Evolutionary conservation across 2,329 filamentous ascomycete species (phyloP).

Genomic region (Ascochyta pisi): DNA sequence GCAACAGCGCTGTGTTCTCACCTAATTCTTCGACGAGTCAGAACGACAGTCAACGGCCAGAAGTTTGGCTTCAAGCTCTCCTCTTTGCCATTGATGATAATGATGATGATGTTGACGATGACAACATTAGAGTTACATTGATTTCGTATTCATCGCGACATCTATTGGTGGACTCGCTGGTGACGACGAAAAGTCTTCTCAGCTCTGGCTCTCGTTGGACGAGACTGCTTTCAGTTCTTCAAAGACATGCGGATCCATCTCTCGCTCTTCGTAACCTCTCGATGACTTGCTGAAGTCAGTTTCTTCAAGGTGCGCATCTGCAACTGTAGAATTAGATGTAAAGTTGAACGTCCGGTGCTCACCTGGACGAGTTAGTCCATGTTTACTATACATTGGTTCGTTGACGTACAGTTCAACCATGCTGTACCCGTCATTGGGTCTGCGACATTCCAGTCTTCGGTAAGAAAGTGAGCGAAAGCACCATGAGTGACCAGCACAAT

Average conservation of each 20-base stretch:
- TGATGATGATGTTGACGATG: no score
- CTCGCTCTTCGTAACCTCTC: slow-evolving; percentile 25
- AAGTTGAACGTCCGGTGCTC: slow-evolving; percentile 45
- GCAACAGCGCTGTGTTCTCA: background rate
- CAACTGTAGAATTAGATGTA: slow-evolving; percentile 28
- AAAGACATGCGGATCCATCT: slow-evolving; percentile 39
- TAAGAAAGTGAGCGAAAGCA: slow-evolving; percentile 83
- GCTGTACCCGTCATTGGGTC: slow-evolving; percentile 41
- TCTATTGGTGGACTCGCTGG: background rate
- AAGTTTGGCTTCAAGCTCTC: background rate
- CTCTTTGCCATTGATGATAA: no score
- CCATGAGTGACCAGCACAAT: slow-evolving; percentile 83
- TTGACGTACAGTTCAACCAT: slow-evolving; percentile 41
- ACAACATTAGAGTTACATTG: no score
- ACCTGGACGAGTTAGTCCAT: slow-evolving; percentile 14
- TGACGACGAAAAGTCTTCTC: background rate
- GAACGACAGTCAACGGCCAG: background rate
- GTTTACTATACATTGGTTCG: background rate
- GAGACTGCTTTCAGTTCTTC: slow-evolving; percentile 34
- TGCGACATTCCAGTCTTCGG: slow-evolving; percentile 70
- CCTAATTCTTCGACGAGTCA: background rate
- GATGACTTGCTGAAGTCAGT: slow-evolving; percentile 29
- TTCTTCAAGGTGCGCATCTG: slow-evolving; percentile 41
- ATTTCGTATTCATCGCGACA: background rate
- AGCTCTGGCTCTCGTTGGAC: slow-evolving; percentile 15